A percentile compares a stretch with the other conserved stretches of the same genome.
phyloP scores from a whole-genome alignment of 1,284 basidiomycete species.

The Rugosomyces carneus region DNA sequence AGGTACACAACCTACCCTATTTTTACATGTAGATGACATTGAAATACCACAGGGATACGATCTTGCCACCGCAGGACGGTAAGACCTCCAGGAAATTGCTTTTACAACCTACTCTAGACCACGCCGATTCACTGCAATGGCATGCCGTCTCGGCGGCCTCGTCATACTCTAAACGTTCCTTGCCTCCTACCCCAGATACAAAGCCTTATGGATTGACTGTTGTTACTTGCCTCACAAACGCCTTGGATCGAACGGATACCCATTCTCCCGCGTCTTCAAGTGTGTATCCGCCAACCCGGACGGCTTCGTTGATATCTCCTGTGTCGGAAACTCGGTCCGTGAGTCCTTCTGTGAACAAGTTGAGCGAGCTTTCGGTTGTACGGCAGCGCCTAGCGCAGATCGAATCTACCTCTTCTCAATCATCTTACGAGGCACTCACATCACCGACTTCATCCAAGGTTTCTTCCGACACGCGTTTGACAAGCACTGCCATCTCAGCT shows the following conservation, averaged over 20 bases:
- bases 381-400: constrained; percentile 31
- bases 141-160: constrained; percentile 2
- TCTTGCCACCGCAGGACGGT: constrained; percentile 37
- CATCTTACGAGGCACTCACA: constrained; percentile 3
- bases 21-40: constrained; percentile 2
- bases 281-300: constrained; percentile 16
- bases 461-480: constrained; percentile 7
- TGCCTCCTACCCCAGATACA: constrained; percentile 27
- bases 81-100: neutral
- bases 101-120: constrained; percentile 9
- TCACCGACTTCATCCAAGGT: constrained; percentile 10
- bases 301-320: constrained; percentile 17
- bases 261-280: constrained; percentile 18
- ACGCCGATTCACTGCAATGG: constrained; percentile 15
- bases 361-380: constrained; percentile 31
- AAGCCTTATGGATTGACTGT: neutral
- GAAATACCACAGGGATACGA: constrained; percentile 41
- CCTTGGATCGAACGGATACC: constrained; percentile 8
- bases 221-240: neutral
- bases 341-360: constrained; percentile 30
- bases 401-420: constrained; percentile 18
- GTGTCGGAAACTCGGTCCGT: constrained; percentile 5
- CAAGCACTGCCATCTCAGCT: constrained; percentile 5
- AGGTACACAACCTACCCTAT: constrained; percentile 5
- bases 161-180: constrained; percentile 20